Evolutionary conservation across 441 rosid species (phyloP).

Genomic region (Francoa sonchifolia): DNA sequence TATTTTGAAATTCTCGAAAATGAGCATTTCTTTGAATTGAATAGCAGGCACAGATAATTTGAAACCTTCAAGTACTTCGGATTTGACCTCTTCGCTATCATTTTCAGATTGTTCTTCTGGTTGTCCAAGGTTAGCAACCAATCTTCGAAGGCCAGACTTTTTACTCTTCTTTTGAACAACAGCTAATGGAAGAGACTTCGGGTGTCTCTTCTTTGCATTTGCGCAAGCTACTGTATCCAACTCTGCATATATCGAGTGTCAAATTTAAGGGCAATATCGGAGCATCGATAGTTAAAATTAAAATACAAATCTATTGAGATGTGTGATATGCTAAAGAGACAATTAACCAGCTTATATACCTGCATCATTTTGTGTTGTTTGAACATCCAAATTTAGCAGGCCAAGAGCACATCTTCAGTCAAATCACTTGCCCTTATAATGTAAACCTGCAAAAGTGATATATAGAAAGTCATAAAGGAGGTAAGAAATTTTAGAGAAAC

Average conservation of each 20-base stretch:
- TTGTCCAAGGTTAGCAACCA: conserved; percentile 18
- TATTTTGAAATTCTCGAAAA: conserved; percentile 38
- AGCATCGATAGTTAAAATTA: not conserved
- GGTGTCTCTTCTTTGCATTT: conserved; percentile 26
- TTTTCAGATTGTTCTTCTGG: conserved; percentile 40
- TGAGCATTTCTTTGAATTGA: conserved; percentile 30
- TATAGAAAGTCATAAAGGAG: too few species aligned
- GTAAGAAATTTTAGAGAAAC: too few species aligned
- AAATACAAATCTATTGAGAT: not conserved
- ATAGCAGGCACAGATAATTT: conserved; percentile 29
- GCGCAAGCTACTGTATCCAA: conserved; percentile 8
- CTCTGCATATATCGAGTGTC: conserved; percentile 14
- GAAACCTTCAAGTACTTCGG: conserved; percentile 55
- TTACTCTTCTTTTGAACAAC: conserved; percentile 32
- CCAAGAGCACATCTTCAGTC: conserved; percentile 54
- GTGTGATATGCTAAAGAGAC: too few species aligned
- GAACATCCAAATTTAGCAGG: conserved; percentile 53
- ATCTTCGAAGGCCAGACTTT: conserved; percentile 17
- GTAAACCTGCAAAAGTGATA: conserved; percentile 44
- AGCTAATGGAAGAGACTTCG: conserved; percentile 34
- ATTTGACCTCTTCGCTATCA: conserved; percentile 56
- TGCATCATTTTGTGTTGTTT: conserved; percentile 35
- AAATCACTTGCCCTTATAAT: conserved; percentile 49
- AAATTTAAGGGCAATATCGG: conserved; percentile 10
- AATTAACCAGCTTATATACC: conserved; percentile 35